phyloP scores from a whole-genome alignment of 2,329 filamentous ascomycete genomes.

The Aspergillus pseudotamarii region DNA sequence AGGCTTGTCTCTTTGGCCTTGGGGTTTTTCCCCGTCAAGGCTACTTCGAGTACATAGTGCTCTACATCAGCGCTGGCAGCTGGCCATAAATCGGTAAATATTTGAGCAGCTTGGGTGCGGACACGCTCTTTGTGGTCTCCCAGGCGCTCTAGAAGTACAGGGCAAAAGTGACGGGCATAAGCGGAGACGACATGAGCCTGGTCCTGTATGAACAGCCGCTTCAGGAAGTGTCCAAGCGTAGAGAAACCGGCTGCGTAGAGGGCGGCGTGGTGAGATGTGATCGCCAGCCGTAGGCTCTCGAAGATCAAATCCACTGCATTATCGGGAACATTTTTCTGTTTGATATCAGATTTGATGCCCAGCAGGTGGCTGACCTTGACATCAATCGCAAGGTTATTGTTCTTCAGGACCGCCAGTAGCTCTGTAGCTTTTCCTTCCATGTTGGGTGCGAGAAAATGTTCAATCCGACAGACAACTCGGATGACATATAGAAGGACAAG shows the following conservation, averaged over 20 bases:
- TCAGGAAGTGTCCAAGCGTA: constrained; percentile 82
- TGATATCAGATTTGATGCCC: constrained; percentile 82
- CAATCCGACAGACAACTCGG: constrained; percentile 14
- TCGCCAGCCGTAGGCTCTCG: constrained; percentile 76
- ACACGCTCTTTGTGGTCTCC: constrained; percentile 88
- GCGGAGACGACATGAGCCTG: constrained; percentile 69
- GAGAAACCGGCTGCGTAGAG: constrained; percentile 84
- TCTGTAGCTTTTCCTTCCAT: constrained; percentile 62
- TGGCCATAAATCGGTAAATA: constrained; percentile 75
- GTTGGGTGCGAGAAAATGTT: constrained; percentile 18
- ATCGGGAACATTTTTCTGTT: constrained; percentile 87
- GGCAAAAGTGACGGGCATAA: constrained; percentile 71
- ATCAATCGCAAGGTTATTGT: constrained; percentile 69
- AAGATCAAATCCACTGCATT: constrained; percentile 71
- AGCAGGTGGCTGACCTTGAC: constrained; percentile 72
- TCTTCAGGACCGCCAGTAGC: constrained; percentile 58
- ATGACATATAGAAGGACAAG: constrained; percentile 21
- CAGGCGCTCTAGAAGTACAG: constrained; percentile 78
- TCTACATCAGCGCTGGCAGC: constrained; percentile 75
- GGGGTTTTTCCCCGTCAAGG: constrained; percentile 77
- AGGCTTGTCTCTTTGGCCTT: constrained; percentile 83
- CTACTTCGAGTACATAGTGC: constrained; percentile 73
- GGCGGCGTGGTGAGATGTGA: constrained; percentile 73
- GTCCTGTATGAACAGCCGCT: constrained; percentile 82
- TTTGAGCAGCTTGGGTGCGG: constrained; percentile 71